These are phyloP conservation scores for Melanopsichium pennsylvanicum DNA, from an alignment of 1,284 basidiomycete species.

Conservation along the genomic window DNA sequence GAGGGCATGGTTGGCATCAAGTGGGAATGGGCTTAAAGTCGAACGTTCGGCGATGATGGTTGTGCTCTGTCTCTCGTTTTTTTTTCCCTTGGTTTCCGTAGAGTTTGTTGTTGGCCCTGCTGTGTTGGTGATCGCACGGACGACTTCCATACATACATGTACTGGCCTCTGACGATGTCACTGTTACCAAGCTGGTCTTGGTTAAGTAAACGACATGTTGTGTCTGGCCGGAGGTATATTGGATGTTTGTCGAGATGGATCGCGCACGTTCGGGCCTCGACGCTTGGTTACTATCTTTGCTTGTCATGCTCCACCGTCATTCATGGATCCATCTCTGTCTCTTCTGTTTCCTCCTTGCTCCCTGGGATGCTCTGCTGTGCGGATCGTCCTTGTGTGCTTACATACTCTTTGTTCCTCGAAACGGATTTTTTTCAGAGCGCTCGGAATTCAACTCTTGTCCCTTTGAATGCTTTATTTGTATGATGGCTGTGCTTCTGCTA, in stretches of 20 bases:
- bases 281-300: too few relatives aligned
- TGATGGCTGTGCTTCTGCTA: not conserved
- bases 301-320: not conserved
- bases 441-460: slow-evolving; percentile 1
- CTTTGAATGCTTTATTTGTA: too few relatives aligned
- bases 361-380: slow-evolving; percentile 15
- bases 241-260: slow-evolving; percentile 14
- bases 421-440: too few relatives aligned
- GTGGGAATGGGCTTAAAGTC: slow-evolving; percentile 42
- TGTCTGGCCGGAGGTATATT: slow-evolving; percentile 7
- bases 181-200: slow-evolving; percentile 16
- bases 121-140: slow-evolving; percentile 7
- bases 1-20: slow-evolving; percentile 71
- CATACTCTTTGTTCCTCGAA: not conserved
- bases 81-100: too few relatives aligned
- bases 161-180: not conserved
- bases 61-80: not conserved
- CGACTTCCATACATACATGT: too few relatives aligned
- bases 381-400: not conserved
- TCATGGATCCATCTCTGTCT: not conserved
- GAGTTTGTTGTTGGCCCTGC: too few relatives aligned
- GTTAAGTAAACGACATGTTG: slow-evolving; percentile 1
- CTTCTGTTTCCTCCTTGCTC: not conserved
- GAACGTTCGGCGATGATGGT: not conserved
- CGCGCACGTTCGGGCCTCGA: too few relatives aligned